Evolutionary conservation across 208 protist genomes (phyloP), one percentile per base, ranked within the genome.

Genomic region (Trypanosoma platydactyli): DNA sequence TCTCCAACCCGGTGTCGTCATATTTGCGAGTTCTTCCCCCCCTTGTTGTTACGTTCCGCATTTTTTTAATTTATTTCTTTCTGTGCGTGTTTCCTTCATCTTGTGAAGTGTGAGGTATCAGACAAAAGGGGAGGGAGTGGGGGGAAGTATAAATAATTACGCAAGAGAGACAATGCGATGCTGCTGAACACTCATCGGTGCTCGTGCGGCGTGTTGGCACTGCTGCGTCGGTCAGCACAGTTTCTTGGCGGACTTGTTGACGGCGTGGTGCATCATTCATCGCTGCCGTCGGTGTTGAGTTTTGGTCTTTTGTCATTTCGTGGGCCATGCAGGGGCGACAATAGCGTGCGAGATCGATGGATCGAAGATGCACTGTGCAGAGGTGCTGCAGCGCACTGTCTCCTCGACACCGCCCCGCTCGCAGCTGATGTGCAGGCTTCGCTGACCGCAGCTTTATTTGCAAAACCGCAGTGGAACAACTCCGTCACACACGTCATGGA

Each of bases 391-490:
- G 56, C 25, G 48, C 20, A 50, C 13, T 71, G 35, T 50, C 38
- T 64, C 6, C 65, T 64, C 3, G 48, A 64, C 38, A 5, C 44
- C n/a, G n/a, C 25, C 33, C 1, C 44, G 1, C 33, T 62, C 33
- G n/a, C 29, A 15, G 38, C 67, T 27, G 67, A 64, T 38, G 20
- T 60, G 22, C 58, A 33, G 7, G 59, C 71, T 5, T 58, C 71
- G 30, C 49, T 70, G 40, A 2, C 65, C 6, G 54, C 57, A n/a
- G 58, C 71, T 1, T 41, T 66, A 1, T 44, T 73, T n/a, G 15
- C 48, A 12, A 52, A 55, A 11, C 49, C 49, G 29, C 54, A 64
- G 9, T 54, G 52, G 51, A 59, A 62, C 51, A 73, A 65, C 48
- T 41, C 58, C 16, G 20, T 65, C 29, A 53, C 51, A 29, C 56